Percentiles rank a stretch among this genome's conserved stretches.
These are phyloP conservation scores for Albophoma yamanashiensis DNA, from an alignment of 2,329 filamentous ascomycete genomes.

Conservation along the genomic window DNA sequence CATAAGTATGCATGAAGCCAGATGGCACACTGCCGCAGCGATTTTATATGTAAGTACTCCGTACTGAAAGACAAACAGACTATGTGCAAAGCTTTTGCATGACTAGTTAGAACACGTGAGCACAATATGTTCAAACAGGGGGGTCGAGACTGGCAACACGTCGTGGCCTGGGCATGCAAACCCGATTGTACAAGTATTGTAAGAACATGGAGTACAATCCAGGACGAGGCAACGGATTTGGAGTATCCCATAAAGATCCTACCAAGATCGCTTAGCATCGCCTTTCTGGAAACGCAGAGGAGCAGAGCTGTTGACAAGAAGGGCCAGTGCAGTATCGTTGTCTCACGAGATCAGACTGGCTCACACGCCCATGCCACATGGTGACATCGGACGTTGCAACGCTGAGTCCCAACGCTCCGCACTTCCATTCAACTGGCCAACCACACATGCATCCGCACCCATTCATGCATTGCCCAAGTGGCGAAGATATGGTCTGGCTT, in stretches of 20 bases:
- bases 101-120: too few relatives aligned
- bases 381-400: not conserved
- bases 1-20: not conserved
- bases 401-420: not conserved
- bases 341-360: conserved; percentile 1
- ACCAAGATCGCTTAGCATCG: not conserved
- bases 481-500: not conserved
- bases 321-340: not conserved
- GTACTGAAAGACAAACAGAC: too few relatives aligned
- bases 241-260: not conserved
- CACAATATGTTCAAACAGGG: not conserved
- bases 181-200: too few relatives aligned
- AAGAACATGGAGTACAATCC: too few relatives aligned
- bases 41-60: too few relatives aligned
- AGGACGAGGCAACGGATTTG: too few relatives aligned
- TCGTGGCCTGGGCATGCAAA: not conserved
- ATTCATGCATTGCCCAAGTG: not conserved
- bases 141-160: not conserved
- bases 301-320: not conserved
- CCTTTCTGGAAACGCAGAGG: too few relatives aligned
- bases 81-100: too few relatives aligned
- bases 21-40: not conserved
- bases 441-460: not conserved
- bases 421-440: not conserved
- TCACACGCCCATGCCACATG: conserved; percentile 1